These are phyloP conservation scores for Tolypocladium capitatum DNA, from an alignment of 2,329 filamentous ascomycete genomes.

Conservation along the genomic window DNA sequence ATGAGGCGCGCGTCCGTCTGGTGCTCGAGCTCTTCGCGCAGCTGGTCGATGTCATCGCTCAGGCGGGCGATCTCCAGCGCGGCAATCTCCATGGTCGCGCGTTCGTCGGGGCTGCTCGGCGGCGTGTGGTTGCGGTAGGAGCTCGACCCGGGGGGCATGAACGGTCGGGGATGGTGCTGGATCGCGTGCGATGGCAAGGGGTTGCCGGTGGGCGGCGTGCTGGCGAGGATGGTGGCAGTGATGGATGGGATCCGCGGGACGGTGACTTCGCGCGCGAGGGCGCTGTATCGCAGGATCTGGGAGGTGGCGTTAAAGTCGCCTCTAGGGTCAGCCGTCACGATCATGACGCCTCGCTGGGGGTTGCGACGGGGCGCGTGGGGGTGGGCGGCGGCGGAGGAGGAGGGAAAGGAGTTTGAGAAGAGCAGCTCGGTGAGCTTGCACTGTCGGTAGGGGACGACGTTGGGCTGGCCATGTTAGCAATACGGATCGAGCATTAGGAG, in stretches of 20 bases:
- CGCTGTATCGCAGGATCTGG: conserved; percentile 89
- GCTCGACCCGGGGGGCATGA: conserved; percentile 24
- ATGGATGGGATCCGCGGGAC: conserved; percentile 80
- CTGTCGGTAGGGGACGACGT: conserved; percentile 65
- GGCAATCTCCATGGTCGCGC: conserved; percentile 69
- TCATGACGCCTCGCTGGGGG: conserved; percentile 86
- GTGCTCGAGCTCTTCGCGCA: conserved; percentile 54
- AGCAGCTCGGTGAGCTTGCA: conserved; percentile 77
- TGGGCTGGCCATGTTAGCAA: conserved; percentile 35
- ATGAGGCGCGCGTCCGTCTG: conserved; percentile 59
- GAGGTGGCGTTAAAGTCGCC: conserved; percentile 96
- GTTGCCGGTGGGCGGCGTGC: conserved; percentile 13
- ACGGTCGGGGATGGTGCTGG: conserved; percentile 23
- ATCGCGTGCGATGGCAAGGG: conserved; percentile 17
- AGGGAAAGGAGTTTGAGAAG: conserved; percentile 79
- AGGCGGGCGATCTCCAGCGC: conserved; percentile 72
- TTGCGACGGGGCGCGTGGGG: conserved; percentile 35
- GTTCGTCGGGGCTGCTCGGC: conserved; percentile 31
- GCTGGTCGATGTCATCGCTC: conserved; percentile 55
- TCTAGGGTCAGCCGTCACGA: conserved; percentile 83
- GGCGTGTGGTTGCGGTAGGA: conserved; percentile 27
- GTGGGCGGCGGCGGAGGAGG: conserved; percentile 29
- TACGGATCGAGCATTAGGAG: background rate
- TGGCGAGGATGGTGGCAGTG: conserved; percentile 51
- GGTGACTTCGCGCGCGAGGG: conserved; percentile 82